These are phyloP conservation scores for Abelmoschus esculentus DNA, from an alignment of 345 rosid genomes.

Conservation along the genomic window DNA sequence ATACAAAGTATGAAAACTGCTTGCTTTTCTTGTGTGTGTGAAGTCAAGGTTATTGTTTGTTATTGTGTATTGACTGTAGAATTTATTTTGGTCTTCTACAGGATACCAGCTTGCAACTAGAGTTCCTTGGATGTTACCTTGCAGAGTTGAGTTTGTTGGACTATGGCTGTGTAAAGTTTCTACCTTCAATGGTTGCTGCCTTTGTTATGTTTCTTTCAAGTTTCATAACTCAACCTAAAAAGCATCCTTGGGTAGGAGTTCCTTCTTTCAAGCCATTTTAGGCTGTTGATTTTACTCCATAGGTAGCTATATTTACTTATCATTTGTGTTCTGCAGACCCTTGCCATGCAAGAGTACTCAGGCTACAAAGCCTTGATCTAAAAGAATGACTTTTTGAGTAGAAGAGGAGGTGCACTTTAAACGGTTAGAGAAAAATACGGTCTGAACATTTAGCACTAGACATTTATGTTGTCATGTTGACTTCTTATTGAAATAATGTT, in stretches of 20 bases:
- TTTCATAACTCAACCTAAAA: not conserved
- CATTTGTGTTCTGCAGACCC: slow-evolving; percentile 31
- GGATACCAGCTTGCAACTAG: slow-evolving; percentile 47
- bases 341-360: slow-evolving; percentile 36
- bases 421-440: slow-evolving; percentile 79
- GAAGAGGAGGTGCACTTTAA: slow-evolving; percentile 45
- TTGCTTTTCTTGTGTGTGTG: not conserved
- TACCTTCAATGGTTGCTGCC: slow-evolving; percentile 73
- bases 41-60: not conserved
- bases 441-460: not conserved
- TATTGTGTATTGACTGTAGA: not conserved
- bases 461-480: no score
- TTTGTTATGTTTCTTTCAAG: slow-evolving; percentile 61
- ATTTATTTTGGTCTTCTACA: slow-evolving; percentile 14
- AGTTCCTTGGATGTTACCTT: slow-evolving; percentile 68
- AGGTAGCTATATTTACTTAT: not conserved
- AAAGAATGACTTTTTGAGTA: slow-evolving; percentile 49
- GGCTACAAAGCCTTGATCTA: slow-evolving; percentile 45
- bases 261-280: not conserved
- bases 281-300: not conserved
- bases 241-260: slow-evolving; percentile 64
- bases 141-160: slow-evolving; percentile 76
- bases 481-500: no score
- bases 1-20: slow-evolving; percentile 28
- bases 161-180: slow-evolving; percentile 47